Percentiles rank a stretch among this genome's conserved stretches.
Conservation (phyloP, 73 alveolate species). For the Symbiodinium pilosum region DNA sequence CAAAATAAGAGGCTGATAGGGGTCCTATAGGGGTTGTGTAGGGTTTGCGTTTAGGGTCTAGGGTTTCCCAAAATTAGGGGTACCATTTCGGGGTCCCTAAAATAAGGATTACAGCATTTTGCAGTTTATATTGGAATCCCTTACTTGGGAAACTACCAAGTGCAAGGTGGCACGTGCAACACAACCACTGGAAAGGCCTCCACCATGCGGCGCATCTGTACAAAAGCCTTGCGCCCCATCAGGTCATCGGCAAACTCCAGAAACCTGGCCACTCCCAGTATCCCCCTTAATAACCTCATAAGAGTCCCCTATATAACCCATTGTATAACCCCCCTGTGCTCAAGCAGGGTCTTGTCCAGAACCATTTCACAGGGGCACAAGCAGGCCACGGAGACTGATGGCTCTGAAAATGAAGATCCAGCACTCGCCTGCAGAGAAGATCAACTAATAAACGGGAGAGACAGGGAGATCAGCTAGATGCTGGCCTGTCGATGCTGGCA, state of each 20-base stretch:
- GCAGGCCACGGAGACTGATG: background rate
- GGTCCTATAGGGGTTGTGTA: too few species aligned
- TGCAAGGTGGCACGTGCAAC: background rate
- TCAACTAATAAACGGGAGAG: background rate
- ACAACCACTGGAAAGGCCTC: background rate
- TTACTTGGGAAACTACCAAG: background rate
- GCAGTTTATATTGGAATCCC: too few species aligned
- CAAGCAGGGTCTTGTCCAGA: too few species aligned
- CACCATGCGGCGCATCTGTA: slow-evolving; percentile 40
- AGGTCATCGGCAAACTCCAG: background rate
- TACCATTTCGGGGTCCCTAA: too few species aligned
- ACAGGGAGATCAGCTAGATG: background rate
- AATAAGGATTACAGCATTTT: too few species aligned
- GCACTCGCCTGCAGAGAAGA: slow-evolving; percentile 15
- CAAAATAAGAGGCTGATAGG: too few species aligned
- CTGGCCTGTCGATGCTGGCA: background rate
- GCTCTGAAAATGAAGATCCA: slow-evolving; percentile 29
- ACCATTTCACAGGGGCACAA: too few species aligned
- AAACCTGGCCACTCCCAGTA: background rate
- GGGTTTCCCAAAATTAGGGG: too few species aligned
- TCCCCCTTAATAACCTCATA: too few species aligned
- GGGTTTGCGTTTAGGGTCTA: too few species aligned
- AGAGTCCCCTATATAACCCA: too few species aligned
- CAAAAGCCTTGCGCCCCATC: slow-evolving; percentile 28
- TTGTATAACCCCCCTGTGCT: too few species aligned